Percentiles rank a stretch among this genome's conserved stretches.
These are phyloP conservation scores for Chiua sp. DNA, from an alignment of 1,284 basidiomycete species.

Conservation along the genomic window DNA sequence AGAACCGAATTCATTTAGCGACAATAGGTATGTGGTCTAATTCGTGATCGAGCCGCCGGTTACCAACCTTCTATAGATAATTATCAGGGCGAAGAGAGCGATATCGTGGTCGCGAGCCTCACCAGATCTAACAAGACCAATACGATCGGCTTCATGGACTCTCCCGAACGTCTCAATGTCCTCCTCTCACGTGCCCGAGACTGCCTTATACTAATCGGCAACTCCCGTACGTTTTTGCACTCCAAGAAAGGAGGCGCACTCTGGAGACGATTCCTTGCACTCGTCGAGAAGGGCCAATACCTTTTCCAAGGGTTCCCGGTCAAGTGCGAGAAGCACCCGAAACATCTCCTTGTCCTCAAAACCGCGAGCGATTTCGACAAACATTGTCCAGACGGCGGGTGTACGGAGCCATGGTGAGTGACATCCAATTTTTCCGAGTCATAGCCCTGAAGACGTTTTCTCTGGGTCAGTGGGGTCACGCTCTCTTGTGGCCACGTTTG, in stretches of 20 bases:
- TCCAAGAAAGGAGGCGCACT: constrained; percentile 54
- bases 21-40: constrained; percentile 56
- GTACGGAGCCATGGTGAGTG: constrained; percentile 55
- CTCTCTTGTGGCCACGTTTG: constrained; percentile 52
- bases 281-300: constrained; percentile 47
- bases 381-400: constrained; percentile 63
- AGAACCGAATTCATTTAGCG: constrained; percentile 50
- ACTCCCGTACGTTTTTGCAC: constrained; percentile 57
- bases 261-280: constrained; percentile 54
- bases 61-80: constrained; percentile 48
- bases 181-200: constrained; percentile 69
- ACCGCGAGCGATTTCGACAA: constrained; percentile 52
- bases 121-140: constrained; percentile 58
- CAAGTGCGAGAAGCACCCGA: constrained; percentile 58
- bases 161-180: constrained; percentile 69
- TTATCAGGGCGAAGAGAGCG: constrained; percentile 72
- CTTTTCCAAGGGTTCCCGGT: constrained; percentile 64
- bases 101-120: constrained; percentile 65
- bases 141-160: constrained; percentile 71
- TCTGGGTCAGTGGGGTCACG: constrained; percentile 2
- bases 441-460: neutral
- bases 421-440: neutral
- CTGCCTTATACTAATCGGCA: constrained; percentile 68
- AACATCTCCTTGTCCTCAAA: constrained; percentile 42
- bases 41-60: neutral